These are phyloP conservation scores for Pythium aristosporum DNA, from an alignment of 352 stramenopile species.

Conservation along the genomic window DNA sequence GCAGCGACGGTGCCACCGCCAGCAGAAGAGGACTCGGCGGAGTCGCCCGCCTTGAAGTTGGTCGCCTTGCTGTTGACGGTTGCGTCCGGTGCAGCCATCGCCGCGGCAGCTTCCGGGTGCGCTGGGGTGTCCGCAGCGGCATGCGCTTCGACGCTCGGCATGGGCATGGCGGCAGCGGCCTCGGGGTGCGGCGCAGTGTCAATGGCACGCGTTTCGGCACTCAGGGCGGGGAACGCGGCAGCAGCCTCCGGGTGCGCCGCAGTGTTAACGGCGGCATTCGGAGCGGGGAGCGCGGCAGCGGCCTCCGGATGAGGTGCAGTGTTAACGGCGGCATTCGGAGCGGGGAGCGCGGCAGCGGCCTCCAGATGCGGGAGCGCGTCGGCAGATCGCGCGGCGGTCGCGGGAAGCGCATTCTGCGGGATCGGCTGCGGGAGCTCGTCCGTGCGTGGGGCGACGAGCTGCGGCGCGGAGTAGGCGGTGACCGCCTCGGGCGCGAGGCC, in stretches of 20 bases:
- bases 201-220: not conserved
- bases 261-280: not conserved
- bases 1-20: conserved; percentile 14
- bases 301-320: not conserved
- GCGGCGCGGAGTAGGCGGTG: conserved; percentile 18
- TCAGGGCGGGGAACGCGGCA: not conserved
- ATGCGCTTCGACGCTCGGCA: not conserved
- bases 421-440: conserved; percentile 21
- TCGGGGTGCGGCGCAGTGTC: not conserved
- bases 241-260: not conserved
- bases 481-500: conserved; percentile 9
- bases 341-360: not conserved
- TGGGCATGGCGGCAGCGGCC: not conserved
- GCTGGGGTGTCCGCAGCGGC: not conserved
- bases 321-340: not conserved
- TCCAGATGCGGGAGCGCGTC: not conserved
- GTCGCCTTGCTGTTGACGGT: conserved; percentile 3
- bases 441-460: conserved; percentile 18
- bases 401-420: conserved; percentile 16
- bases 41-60: conserved; percentile 20
- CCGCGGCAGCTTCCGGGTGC: not conserved
- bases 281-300: not conserved
- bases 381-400: not conserved
- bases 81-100: conserved; percentile 1
- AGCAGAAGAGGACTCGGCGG: not conserved